A percentile compares a stretch with the other conserved stretches of the same genome.
phyloP scores from a whole-genome alignment of 306 rosid species.

The Castanea crenata region DNA sequence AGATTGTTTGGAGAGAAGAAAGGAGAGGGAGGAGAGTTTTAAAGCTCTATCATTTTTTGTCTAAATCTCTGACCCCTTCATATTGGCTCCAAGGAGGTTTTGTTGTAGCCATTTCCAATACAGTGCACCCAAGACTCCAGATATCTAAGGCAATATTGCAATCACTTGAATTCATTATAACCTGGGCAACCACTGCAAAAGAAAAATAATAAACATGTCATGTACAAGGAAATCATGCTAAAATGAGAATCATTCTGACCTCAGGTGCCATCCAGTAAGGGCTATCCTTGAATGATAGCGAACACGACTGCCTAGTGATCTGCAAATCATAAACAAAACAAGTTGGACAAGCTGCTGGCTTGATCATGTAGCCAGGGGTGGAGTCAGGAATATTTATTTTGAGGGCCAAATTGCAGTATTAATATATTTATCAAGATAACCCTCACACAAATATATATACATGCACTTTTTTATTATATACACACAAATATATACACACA shows the following conservation, averaged over 20 bases:
- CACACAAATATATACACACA: too few relatives aligned
- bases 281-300: conserved; percentile 94
- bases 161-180: conserved; percentile 77
- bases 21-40: neutral
- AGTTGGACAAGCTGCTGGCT: conserved; percentile 22
- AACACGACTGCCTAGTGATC: conserved; percentile 88
- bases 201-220: neutral
- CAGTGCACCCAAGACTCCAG: conserved; percentile 94
- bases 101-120: conserved; percentile 98
- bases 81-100: conserved; percentile 99
- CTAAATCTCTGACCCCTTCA: conserved; percentile 80
- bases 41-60: neutral
- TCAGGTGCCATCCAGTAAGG: conserved; percentile 99
- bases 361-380: conserved; percentile 12
- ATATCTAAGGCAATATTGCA: conserved; percentile 15
- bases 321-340: conserved; percentile 36
- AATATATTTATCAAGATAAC: too few relatives aligned
- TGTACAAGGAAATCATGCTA: neutral
- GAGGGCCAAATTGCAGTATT: too few relatives aligned
- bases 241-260: conserved; percentile 44
- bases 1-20: neutral
- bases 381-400: too few relatives aligned
- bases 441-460: too few relatives aligned
- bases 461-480: too few relatives aligned
- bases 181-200: conserved; percentile 48